Percentiles rank a stretch among this genome's conserved stretches.
These are phyloP conservation scores for Zygoascus sp. DNA, from an alignment of 1,139 yeast species.

Conservation along the genomic window DNA sequence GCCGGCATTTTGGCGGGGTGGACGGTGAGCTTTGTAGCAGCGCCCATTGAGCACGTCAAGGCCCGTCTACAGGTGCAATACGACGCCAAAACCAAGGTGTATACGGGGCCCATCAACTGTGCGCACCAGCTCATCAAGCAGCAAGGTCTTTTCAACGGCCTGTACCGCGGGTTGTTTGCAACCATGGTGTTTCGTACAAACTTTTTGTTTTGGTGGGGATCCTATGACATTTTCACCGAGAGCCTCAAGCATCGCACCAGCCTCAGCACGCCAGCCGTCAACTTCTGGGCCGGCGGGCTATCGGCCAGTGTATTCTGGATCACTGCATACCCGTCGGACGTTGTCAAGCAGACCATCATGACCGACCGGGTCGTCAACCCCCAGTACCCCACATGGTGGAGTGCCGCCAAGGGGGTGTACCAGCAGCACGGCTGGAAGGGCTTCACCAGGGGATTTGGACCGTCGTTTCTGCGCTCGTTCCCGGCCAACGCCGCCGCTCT, in stretches of 20 bases:
- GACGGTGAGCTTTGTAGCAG: constrained; percentile 91
- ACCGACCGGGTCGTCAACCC: constrained; percentile 73
- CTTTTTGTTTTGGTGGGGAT: constrained; percentile 93
- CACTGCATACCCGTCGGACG: constrained; percentile 86
- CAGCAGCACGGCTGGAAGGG: constrained; percentile 57
- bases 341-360: constrained; percentile 81
- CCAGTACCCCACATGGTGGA: constrained; percentile 63
- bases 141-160: constrained; percentile 69
- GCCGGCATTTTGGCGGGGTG: constrained; percentile 80
- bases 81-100: constrained; percentile 64
- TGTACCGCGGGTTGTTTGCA: constrained; percentile 76
- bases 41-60: constrained; percentile 86
- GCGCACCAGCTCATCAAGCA: constrained; percentile 42
- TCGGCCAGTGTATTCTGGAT: constrained; percentile 84
- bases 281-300: constrained; percentile 89
- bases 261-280: constrained; percentile 62
- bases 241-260: constrained; percentile 62
- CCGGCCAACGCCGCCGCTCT: constrained; percentile 86
- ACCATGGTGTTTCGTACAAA: constrained; percentile 86
- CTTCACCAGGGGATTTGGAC: constrained; percentile 73
- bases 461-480: constrained; percentile 59
- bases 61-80: constrained; percentile 88
- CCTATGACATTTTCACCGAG: constrained; percentile 72
- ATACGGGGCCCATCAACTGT: constrained; percentile 79
- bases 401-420: constrained; percentile 68